A percentile compares a stretch with the other conserved stretches of the same genome.
These are phyloP conservation scores for Radiomyces spectabilis DNA, from an alignment of 192 early-diverging fungal species.

Conservation along the genomic window DNA sequence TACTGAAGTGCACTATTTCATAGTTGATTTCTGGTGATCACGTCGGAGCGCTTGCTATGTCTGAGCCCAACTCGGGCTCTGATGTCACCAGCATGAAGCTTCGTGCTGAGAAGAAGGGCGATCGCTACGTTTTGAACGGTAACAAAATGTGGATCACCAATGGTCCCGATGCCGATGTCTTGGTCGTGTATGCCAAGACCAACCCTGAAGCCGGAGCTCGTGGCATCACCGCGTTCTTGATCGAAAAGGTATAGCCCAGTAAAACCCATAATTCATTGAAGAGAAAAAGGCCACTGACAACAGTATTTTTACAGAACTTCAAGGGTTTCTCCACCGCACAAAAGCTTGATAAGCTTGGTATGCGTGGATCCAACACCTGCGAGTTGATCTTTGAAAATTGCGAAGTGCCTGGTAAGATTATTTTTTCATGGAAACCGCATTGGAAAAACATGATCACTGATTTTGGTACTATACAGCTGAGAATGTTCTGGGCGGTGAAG, in stretches of 20 bases:
- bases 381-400: constrained; percentile 94
- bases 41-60: constrained; percentile 93
- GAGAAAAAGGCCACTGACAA: too few relatives aligned
- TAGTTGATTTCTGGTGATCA: constrained; percentile 79
- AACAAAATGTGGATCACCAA: constrained; percentile 98
- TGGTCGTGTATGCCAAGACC: constrained; percentile 94
- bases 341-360: constrained; percentile 93
- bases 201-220: constrained; percentile 67
- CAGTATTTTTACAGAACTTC: constrained; percentile 42
- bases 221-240: constrained; percentile 91
- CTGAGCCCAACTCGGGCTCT: constrained; percentile 81
- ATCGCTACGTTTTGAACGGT: constrained; percentile 79
- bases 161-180: constrained; percentile 80
- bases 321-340: constrained; percentile 78
- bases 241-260: constrained; percentile 59
- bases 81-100: constrained; percentile 92
- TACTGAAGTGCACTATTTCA: neutral
- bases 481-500: constrained; percentile 80
- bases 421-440: neutral
- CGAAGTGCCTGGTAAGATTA: constrained; percentile 61
- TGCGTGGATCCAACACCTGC: constrained; percentile 94
- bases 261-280: neutral
- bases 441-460: too few relatives aligned
- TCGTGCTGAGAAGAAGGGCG: constrained; percentile 74
- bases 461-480: constrained; percentile 45